Conservation (phyloP, 768 basidiomycete species). For the Naganishia randhawae region DNA sequence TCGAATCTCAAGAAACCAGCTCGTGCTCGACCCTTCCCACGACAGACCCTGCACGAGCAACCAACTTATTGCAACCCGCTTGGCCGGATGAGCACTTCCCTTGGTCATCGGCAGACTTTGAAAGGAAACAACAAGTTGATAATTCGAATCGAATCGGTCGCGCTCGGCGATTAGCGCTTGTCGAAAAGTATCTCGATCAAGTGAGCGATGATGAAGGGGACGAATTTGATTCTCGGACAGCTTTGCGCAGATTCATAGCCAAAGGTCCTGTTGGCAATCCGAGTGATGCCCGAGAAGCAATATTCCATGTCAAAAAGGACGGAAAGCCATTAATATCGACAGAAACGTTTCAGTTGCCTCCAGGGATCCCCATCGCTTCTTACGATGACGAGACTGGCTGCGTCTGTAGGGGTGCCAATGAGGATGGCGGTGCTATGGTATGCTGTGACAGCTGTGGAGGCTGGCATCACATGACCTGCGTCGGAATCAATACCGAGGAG, state of each 20-base stretch:
- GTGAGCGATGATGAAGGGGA: conserved; percentile 25
- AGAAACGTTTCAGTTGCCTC: conserved; percentile 14
- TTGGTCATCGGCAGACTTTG: conserved; percentile 22
- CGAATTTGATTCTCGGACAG: conserved; percentile 15
- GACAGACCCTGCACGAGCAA: background rate
- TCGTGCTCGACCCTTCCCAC: background rate
- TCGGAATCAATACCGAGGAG: conserved; percentile 28
- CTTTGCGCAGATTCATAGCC: background rate
- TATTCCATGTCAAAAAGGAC: conserved; percentile 17
- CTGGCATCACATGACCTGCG: conserved; percentile 30
- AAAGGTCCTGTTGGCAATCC: conserved; percentile 2
- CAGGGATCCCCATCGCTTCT: conserved; percentile 17
- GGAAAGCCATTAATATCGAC: conserved; percentile 16
- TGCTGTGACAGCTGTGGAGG: conserved; percentile 30
- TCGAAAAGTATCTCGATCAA: conserved; percentile 28
- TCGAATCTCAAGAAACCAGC: conserved; percentile 15
- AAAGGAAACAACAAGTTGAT: conserved; percentile 11
- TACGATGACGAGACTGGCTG: conserved; percentile 28
- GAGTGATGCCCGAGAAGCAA: conserved; percentile 28
- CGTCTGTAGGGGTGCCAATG: conserved; percentile 26
- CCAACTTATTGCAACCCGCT: conserved; percentile 6
- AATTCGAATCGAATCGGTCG: conserved; percentile 12
- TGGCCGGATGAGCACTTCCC: conserved; percentile 24
- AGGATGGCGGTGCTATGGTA: conserved; percentile 29
- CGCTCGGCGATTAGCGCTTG: conserved; percentile 11